These are phyloP conservation scores for Phytophthora idaei DNA, from an alignment of 352 stramenopile species.

Conservation along the genomic window DNA sequence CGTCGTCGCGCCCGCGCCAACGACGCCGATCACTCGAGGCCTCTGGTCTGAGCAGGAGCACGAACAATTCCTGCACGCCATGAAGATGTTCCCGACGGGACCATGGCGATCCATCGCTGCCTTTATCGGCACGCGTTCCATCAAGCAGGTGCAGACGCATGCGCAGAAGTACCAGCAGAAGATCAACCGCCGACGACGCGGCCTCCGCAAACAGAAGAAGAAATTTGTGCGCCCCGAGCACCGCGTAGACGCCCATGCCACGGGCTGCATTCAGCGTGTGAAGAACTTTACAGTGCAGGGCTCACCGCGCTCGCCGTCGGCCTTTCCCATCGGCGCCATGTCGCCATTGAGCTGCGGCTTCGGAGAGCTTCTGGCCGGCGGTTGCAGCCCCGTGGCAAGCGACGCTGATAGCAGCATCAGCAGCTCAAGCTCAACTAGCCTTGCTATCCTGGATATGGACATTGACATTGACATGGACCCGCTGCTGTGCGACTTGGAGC, in stretches of 20 bases:
- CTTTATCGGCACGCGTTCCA: slow-evolving; percentile 77
- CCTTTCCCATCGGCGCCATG: slow-evolving; percentile 28
- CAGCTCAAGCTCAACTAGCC: slow-evolving; percentile 15
- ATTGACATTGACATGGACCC: slow-evolving; percentile 38
- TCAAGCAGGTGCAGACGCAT: slow-evolving; percentile 87
- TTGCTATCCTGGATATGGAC: slow-evolving; percentile 20
- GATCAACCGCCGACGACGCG: slow-evolving; percentile 77
- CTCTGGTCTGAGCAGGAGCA: slow-evolving; percentile 82
- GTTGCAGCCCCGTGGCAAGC: slow-evolving; percentile 35
- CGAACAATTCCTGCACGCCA: slow-evolving; percentile 81
- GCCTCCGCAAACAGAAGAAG: slow-evolving; percentile 87
- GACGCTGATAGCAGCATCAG: slow-evolving; percentile 32
- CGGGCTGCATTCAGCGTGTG: slow-evolving; percentile 67
- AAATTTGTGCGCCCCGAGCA: slow-evolving; percentile 77
- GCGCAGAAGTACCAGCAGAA: slow-evolving; percentile 90
- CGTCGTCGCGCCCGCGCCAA: slow-evolving; percentile 21
- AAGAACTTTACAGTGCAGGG: slow-evolving; percentile 47
- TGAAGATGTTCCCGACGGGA: slow-evolving; percentile 80
- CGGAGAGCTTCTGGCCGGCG: slow-evolving; percentile 33
- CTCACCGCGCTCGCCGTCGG: slow-evolving; percentile 51
- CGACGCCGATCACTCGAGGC: slow-evolving; percentile 55
- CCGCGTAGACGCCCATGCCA: slow-evolving; percentile 67
- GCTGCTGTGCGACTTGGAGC: slow-evolving; percentile 41
- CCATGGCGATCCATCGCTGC: slow-evolving; percentile 78
- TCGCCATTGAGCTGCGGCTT: slow-evolving; percentile 36